A percentile compares a stretch with the other conserved stretches of the same genome.
These are phyloP conservation scores for Elsinoe arachidis DNA, from an alignment of 2,329 filamentous ascomycete genomes.

Conservation along the genomic window DNA sequence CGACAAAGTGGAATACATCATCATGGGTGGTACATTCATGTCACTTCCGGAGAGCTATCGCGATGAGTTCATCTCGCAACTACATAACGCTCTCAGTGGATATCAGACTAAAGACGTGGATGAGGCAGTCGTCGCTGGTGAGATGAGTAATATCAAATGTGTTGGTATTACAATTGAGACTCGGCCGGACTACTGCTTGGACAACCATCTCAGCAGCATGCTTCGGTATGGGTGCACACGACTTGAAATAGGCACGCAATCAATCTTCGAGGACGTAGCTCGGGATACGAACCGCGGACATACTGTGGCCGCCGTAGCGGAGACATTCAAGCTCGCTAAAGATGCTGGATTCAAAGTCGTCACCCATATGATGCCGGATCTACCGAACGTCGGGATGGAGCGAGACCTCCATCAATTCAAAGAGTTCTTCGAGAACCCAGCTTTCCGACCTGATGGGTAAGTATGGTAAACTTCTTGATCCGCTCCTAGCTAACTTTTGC, in stretches of 20 bases:
- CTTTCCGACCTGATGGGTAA: slow-evolving; percentile 80
- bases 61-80: slow-evolving; percentile 86
- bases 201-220: slow-evolving; percentile 93
- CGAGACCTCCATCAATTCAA: slow-evolving; percentile 93
- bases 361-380: slow-evolving; percentile 98
- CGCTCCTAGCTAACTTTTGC: no score
- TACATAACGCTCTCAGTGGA: slow-evolving; percentile 93
- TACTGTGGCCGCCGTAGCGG: slow-evolving; percentile 87
- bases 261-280: slow-evolving; percentile 95
- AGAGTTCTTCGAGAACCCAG: slow-evolving; percentile 96
- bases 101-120: slow-evolving; percentile 93
- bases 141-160: slow-evolving; percentile 96
- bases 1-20: slow-evolving; percentile 99
- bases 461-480: no score
- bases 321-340: slow-evolving; percentile 95
- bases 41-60: slow-evolving; percentile 81
- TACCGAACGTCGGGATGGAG: slow-evolving; percentile 98
- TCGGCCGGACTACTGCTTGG: slow-evolving; percentile 89
- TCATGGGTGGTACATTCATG: slow-evolving; percentile 99
- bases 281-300: slow-evolving; percentile 94
- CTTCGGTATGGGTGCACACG: slow-evolving; percentile 94
- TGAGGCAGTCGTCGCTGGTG: slow-evolving; percentile 85
- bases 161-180: slow-evolving; percentile 99
- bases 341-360: slow-evolving; percentile 99
- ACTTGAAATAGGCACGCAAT: slow-evolving; percentile 91